phyloP scores from a whole-genome alignment of 2,329 filamentous ascomycete species.

The Huntiella abstrusa region DNA sequence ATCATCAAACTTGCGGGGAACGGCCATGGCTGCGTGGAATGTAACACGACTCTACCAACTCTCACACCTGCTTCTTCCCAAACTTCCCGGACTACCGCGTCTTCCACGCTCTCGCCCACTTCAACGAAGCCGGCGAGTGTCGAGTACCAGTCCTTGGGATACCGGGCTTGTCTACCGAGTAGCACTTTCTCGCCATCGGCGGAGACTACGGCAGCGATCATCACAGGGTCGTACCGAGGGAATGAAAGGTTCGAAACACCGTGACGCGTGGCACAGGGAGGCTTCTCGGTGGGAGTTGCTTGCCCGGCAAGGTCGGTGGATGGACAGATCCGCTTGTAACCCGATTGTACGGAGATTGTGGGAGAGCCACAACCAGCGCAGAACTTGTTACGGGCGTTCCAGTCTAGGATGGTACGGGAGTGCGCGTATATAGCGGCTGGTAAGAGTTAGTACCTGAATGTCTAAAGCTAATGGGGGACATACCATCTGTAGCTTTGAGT shows the following conservation, averaged over 20 bases:
- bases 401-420: slow-evolving; percentile 73
- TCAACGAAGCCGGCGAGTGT: slow-evolving; percentile 78
- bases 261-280: slow-evolving; percentile 60
- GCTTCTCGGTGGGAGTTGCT: slow-evolving; percentile 31
- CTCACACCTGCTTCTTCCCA: slow-evolving; percentile 71
- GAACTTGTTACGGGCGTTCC: slow-evolving; percentile 85
- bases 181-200: slow-evolving; percentile 59
- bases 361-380: slow-evolving; percentile 75
- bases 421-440: slow-evolving; percentile 79
- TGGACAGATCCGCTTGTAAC: slow-evolving; percentile 65
- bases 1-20: slow-evolving; percentile 77
- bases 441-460: neutral
- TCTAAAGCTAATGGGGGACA: neutral
- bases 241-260: slow-evolving; percentile 83
- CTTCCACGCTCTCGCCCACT: slow-evolving; percentile 68
- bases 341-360: slow-evolving; percentile 61
- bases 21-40: slow-evolving; percentile 75
- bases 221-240: slow-evolving; percentile 80
- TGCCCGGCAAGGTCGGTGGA: slow-evolving; percentile 40
- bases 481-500: slow-evolving; percentile 20
- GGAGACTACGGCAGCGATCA: slow-evolving; percentile 86
- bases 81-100: slow-evolving; percentile 65
- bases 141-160: slow-evolving; percentile 70
- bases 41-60: slow-evolving; percentile 60
- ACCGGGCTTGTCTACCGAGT: slow-evolving; percentile 69